A percentile compares a stretch with the other conserved stretches of the same genome.
Conservation (phyloP, 768 basidiomycete genomes). For the Podaxis sp. region DNA sequence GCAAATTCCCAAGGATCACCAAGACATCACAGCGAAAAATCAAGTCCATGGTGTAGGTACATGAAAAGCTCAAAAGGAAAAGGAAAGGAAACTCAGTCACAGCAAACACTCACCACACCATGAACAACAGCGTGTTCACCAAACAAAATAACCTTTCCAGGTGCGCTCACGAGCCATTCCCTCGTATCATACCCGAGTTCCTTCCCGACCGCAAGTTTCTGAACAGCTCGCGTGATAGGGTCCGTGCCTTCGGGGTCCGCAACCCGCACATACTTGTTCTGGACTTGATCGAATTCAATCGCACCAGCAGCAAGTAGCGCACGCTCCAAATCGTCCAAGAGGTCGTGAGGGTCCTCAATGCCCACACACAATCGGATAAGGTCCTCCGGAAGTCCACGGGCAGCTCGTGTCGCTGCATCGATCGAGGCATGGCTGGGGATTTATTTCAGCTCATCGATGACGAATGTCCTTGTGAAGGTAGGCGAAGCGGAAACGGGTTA, state of each 20-base stretch:
- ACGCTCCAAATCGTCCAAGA: slow-evolving; percentile 92
- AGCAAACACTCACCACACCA: slow-evolving; percentile 72
- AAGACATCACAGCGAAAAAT: not conserved
- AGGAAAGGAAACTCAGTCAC: slow-evolving; percentile 14
- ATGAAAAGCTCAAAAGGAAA: slow-evolving; percentile 15
- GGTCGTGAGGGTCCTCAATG: slow-evolving; percentile 91
- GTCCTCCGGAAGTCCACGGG: slow-evolving; percentile 96
- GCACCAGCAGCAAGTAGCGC: slow-evolving; percentile 92
- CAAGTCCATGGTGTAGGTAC: slow-evolving; percentile 16
- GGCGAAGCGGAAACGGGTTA: slow-evolving; percentile 23
- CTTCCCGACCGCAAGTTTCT: slow-evolving; percentile 45
- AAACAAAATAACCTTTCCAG: slow-evolving; percentile 97
- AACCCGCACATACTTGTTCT: slow-evolving; percentile 48
- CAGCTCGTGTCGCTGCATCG: slow-evolving; percentile 92
- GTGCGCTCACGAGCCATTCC: slow-evolving; percentile 91
- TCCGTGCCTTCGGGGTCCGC: slow-evolving; percentile 27
- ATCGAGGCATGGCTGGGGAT: slow-evolving; percentile 88
- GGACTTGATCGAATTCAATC: slow-evolving; percentile 55
- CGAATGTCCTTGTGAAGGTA: slow-evolving; percentile 14
- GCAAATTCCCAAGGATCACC: not conserved
- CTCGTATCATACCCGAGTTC: slow-evolving; percentile 33
- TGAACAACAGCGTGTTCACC: slow-evolving; percentile 99
- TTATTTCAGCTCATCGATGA: slow-evolving; percentile 2
- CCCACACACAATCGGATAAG: slow-evolving; percentile 97
- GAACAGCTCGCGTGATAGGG: slow-evolving; percentile 58